Conservation (phyloP, 192 early-diverging fungal genomes). For the Coemansia sp. region DNA sequence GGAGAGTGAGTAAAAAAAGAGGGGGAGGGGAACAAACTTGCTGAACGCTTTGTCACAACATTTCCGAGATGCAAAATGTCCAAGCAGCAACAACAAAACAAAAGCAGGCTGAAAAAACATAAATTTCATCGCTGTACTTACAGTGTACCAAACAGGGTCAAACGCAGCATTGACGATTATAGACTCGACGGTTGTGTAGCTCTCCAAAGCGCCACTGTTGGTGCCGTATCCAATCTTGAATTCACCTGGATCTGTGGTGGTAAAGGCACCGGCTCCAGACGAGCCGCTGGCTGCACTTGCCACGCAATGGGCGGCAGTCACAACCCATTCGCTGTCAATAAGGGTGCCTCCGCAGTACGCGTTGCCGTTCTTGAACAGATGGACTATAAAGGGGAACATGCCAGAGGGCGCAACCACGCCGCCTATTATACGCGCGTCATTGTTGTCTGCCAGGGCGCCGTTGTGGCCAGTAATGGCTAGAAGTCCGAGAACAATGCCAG, state of each 20-base stretch:
- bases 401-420: constrained; percentile 23
- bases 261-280: constrained; percentile 29
- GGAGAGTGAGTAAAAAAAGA: no score
- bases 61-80: background rate
- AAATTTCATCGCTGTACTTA: constrained; percentile 23
- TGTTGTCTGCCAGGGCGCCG: background rate
- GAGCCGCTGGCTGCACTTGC: constrained; percentile 4
- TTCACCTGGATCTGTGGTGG: constrained; percentile 1
- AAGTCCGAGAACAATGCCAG: background rate
- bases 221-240: constrained; percentile 43
- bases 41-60: background rate
- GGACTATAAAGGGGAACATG: constrained; percentile 50
- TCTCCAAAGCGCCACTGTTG: constrained; percentile 16
- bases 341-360: constrained; percentile 47
- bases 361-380: constrained; percentile 43
- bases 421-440: constrained; percentile 36
- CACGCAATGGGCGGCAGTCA: constrained; percentile 59
- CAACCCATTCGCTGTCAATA: constrained; percentile 43
- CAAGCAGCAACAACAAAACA: background rate
- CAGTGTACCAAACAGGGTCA: constrained; percentile 49
- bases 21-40: background rate
- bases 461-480: background rate
- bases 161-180: constrained; percentile 39
- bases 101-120: background rate
- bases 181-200: constrained; percentile 35